A percentile compares a stretch with the other conserved stretches of the same genome.
Conservation (phyloP, 192 early-diverging fungal genomes). For the Backusella westeae region DNA sequence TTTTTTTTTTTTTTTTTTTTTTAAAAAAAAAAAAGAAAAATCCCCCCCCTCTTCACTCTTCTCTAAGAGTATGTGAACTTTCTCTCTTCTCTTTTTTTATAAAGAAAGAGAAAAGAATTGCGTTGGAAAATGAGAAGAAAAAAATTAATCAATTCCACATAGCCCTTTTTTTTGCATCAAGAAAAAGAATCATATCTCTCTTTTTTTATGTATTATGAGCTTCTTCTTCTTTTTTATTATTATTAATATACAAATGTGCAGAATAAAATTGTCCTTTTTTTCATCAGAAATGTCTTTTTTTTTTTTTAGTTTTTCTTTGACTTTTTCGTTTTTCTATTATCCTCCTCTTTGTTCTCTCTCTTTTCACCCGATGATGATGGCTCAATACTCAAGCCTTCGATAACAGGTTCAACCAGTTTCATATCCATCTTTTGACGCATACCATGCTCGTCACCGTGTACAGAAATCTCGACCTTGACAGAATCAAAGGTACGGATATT, state of each 20-base stretch:
- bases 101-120: not conserved
- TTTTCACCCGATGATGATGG: not conserved
- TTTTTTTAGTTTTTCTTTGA: not conserved
- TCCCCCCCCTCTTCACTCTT: not conserved
- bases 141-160: not conserved
- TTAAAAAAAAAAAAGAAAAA: not conserved
- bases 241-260: conserved; percentile 9
- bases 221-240: conserved; percentile 4
- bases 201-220: not conserved
- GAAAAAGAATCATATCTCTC: not conserved
- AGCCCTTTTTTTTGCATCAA: conserved; percentile 3
- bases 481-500: conserved; percentile 76
- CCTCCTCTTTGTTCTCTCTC: not conserved
- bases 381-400: conserved; percentile 50
- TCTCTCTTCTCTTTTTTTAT: not conserved
- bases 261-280: not conserved
- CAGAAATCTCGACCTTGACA: conserved; percentile 72
- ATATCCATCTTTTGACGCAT: conserved; percentile 66
- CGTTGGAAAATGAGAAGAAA: not conserved
- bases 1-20: not conserved
- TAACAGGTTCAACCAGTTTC: conserved; percentile 48
- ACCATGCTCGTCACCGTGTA: conserved; percentile 54
- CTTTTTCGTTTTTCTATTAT: conserved; percentile 7
- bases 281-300: not conserved
- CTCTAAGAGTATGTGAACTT: not conserved